Evolutionary conservation across 306 rosid species (phyloP).

Genomic region (Glycine soja): DNA sequence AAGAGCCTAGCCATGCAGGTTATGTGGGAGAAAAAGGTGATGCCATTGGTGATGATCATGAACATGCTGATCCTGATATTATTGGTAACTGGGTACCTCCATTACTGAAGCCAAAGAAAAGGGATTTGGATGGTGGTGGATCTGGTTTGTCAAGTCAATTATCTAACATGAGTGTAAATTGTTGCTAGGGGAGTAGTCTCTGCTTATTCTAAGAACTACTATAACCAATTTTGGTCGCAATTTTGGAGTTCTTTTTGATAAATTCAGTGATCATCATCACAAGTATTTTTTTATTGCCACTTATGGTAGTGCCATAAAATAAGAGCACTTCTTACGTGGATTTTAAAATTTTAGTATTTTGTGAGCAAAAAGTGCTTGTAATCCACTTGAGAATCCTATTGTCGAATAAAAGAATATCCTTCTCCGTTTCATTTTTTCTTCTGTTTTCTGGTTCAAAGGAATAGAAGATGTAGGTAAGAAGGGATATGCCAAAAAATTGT

Average conservation of each 20-base stretch:
- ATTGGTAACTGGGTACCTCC: constrained; percentile 59
- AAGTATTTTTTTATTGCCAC: constrained; percentile 6
- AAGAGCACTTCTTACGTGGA: neutral
- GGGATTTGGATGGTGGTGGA: constrained; percentile 46
- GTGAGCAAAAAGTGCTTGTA: neutral
- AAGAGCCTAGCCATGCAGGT: neutral
- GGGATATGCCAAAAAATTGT: neutral
- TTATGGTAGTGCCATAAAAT: neutral
- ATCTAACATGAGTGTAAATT: constrained; percentile 63
- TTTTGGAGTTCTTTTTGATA: neutral
- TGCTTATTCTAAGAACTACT: neutral
- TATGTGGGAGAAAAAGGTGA: constrained; percentile 8
- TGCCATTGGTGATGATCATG: neutral
- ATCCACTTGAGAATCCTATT: neutral
- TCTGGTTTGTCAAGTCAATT: constrained; percentile 74
- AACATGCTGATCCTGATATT: no score
- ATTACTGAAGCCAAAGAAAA: constrained; percentile 52
- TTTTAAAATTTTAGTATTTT: neutral
- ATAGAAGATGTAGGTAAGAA: neutral
- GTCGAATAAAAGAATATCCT: constrained; percentile 8
- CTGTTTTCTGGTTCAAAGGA: neutral
- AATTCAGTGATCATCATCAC: neutral
- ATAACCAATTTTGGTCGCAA: constrained; percentile 28
- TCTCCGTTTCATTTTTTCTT: neutral
- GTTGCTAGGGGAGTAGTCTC: constrained; percentile 47